Percentiles rank a stretch among this genome's conserved stretches.
Conservation (phyloP, 768 basidiomycete genomes). For the Pleurotus ostreatus region DNA sequence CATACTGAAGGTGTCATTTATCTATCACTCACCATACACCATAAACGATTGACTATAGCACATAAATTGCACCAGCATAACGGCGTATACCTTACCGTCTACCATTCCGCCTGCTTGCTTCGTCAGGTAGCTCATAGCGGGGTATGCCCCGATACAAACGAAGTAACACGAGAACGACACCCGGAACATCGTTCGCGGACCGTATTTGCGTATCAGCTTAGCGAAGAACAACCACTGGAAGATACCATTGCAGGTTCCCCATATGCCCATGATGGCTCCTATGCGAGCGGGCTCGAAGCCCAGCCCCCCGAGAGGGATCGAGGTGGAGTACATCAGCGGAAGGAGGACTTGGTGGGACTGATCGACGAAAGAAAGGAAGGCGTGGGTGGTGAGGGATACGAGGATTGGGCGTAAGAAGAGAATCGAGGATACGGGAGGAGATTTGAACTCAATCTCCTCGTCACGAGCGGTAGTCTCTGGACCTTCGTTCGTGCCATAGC, state of each 20-base stretch:
- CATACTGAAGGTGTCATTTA: not conserved
- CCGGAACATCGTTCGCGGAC: not conserved
- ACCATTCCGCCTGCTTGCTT: not conserved
- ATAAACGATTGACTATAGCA: not conserved
- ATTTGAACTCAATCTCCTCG: not conserved
- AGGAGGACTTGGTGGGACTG: conserved; percentile 31
- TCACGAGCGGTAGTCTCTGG: not conserved
- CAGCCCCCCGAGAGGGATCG: conserved; percentile 58
- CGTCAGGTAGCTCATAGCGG: not conserved
- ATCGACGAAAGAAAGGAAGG: conserved; percentile 33
- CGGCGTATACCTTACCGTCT: not conserved
- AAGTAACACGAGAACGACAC: not conserved
- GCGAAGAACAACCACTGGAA: conserved; percentile 27
- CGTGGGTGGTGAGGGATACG: conserved; percentile 20
- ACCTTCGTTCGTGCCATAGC: not conserved
- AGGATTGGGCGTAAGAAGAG: not conserved
- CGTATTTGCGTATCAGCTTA: not conserved
- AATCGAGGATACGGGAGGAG: not conserved
- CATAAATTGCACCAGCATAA: not conserved
- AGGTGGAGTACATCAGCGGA: conserved; percentile 52
- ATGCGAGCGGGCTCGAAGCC: conserved; percentile 61
- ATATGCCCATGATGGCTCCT: conserved; percentile 51
- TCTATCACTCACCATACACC: not conserved
- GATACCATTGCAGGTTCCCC: conserved; percentile 47
- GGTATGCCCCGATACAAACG: conserved; percentile 1